A percentile compares a stretch with the other conserved stretches of the same genome.
These are phyloP conservation scores for Ogataea populi-albae DNA, from an alignment of 805 yeast genomes.

Conservation along the genomic window DNA sequence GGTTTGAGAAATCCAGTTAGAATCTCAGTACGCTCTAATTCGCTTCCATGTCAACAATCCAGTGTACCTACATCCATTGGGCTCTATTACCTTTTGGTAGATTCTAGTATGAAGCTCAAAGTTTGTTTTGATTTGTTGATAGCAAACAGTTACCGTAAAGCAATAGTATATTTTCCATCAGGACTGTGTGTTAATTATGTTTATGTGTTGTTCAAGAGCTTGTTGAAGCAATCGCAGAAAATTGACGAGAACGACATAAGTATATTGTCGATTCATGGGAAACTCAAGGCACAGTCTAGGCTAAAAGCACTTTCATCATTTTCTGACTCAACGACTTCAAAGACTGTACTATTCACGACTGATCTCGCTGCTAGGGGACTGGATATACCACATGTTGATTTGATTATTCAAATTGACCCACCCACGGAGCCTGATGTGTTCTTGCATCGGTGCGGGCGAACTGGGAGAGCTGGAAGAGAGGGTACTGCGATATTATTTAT, in stretches of 20 bases:
- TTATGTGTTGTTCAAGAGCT: constrained; percentile 49
- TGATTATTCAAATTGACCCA: constrained; percentile 92
- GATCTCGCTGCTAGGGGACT: constrained; percentile 99
- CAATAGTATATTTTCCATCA: constrained; percentile 91
- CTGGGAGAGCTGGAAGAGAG: constrained; percentile 84
- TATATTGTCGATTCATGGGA: constrained; percentile 85
- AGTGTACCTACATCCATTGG: constrained; percentile 63
- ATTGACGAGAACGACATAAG: constrained; percentile 23
- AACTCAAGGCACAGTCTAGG: constrained; percentile 76
- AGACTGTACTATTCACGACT: constrained; percentile 77
- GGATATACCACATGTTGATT: constrained; percentile 91
- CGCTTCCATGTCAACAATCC: constrained; percentile 28
- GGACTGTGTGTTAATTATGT: constrained; percentile 81
- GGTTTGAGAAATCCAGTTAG: constrained; percentile 94
- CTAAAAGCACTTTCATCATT: constrained; percentile 67
- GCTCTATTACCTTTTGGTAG: constrained; percentile 56
- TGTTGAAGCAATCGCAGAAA: constrained; percentile 32
- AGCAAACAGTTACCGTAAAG: constrained; percentile 62
- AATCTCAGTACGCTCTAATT: constrained; percentile 63
- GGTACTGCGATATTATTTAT: constrained; percentile 80
- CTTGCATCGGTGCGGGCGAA: constrained; percentile 91
- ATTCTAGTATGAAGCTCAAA: constrained; percentile 62
- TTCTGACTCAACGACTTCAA: constrained; percentile 42
- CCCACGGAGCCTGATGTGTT: constrained; percentile 92
- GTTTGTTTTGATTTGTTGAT: constrained; percentile 51